Evolutionary conservation across 345 rosid species (phyloP).

Genomic region (Camelina laxa): DNA sequence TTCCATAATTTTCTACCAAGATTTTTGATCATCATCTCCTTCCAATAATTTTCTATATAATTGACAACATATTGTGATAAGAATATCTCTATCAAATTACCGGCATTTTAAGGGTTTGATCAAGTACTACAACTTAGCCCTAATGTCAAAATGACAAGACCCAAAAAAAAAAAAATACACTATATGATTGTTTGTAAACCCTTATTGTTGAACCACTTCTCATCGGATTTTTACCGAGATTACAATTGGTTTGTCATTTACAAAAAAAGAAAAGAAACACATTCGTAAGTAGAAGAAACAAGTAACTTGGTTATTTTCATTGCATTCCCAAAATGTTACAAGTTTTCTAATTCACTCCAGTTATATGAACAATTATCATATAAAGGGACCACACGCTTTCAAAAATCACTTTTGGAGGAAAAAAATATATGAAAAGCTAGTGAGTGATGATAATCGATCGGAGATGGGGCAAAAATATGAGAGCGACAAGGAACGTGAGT

Average conservation of each 20-base stretch:
- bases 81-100: no score
- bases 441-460: slow-evolving; percentile 34
- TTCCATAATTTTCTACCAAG: no score
- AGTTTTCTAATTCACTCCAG: slow-evolving; percentile 18
- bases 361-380: slow-evolving; percentile 19
- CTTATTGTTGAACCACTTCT: neutral
- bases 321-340: neutral
- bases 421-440: slow-evolving; percentile 20
- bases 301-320: slow-evolving; percentile 2
- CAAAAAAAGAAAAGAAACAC: neutral
- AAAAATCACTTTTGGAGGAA: slow-evolving; percentile 20
- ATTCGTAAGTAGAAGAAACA: neutral
- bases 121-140: neutral
- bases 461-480: slow-evolving; percentile 44
- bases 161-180: no score
- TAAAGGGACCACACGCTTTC: slow-evolving; percentile 34
- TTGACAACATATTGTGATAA: no score
- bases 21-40: neutral
- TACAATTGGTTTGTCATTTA: slow-evolving; percentile 3
- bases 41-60: no score
- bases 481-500: slow-evolving; percentile 50
- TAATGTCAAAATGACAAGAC: neutral
- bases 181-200: neutral
- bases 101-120: no score
- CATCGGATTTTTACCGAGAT: neutral